phyloP scores from a whole-genome alignment of 2,329 filamentous ascomycete species.

The Aspergillus unguis region DNA sequence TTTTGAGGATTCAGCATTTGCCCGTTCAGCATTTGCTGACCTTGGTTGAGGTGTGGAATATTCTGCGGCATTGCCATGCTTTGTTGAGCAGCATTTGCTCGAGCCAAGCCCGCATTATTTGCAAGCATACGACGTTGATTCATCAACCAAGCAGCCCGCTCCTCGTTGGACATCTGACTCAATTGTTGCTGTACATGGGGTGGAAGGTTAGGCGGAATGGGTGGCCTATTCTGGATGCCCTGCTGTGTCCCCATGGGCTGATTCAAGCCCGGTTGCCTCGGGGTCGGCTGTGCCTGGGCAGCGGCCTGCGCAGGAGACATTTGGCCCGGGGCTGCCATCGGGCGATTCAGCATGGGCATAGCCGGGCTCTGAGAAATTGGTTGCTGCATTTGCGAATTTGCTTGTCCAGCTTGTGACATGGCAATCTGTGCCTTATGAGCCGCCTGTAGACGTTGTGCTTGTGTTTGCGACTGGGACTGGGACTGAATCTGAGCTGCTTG shows the following conservation, averaged over 20 bases:
- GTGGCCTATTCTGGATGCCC: constrained; percentile 31
- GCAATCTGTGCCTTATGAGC: constrained; percentile 47
- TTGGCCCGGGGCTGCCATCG: constrained; percentile 37
- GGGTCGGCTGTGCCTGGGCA: constrained; percentile 33
- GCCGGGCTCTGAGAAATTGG: constrained; percentile 39
- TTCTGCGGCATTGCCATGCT: constrained; percentile 29
- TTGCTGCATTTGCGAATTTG: constrained; percentile 36
- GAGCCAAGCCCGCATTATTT: constrained; percentile 31
- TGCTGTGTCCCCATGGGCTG: constrained; percentile 27
- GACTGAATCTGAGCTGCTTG: constrained; percentile 33
- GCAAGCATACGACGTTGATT: constrained; percentile 29
- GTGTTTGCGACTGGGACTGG: constrained; percentile 39
- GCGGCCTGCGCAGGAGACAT: constrained; percentile 37
- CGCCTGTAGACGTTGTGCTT: constrained; percentile 42
- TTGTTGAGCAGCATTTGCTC: constrained; percentile 30
- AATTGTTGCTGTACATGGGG: constrained; percentile 35
- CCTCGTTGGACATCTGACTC: constrained; percentile 34
- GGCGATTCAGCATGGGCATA: constrained; percentile 45
- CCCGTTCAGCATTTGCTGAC: constrained; percentile 28
- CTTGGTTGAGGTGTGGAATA: constrained; percentile 32
- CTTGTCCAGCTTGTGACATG: constrained; percentile 46
- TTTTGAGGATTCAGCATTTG: constrained; percentile 34
- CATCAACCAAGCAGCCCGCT: constrained; percentile 32
- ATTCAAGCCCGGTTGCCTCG: constrained; percentile 33
- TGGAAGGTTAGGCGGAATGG: constrained; percentile 35